phyloP scores from a whole-genome alignment of 768 basidiomycete species.

The Pleurotus cornucopiae region DNA sequence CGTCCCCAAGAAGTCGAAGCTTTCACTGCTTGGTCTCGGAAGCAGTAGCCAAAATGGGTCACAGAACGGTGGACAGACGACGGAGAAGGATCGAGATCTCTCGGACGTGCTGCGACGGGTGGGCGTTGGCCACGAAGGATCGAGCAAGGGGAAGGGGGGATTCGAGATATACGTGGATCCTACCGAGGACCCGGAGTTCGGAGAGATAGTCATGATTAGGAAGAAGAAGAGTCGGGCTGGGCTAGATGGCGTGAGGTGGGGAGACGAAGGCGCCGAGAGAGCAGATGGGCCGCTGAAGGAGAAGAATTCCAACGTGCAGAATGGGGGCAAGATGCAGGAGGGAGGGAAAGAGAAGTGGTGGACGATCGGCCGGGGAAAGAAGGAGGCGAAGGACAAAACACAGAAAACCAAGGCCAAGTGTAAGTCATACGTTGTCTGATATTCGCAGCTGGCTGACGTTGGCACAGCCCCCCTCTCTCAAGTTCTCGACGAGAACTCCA shows the following conservation, averaged over 20 bases:
- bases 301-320: slow-evolving; percentile 16
- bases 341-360: slow-evolving; percentile 71
- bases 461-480: slow-evolving; percentile 7
- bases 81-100: slow-evolving; percentile 34
- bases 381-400: slow-evolving; percentile 65
- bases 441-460: slow-evolving; percentile 11
- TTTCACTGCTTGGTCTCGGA: slow-evolving; percentile 34
- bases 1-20: slow-evolving; percentile 72
- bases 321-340: slow-evolving; percentile 28
- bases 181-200: slow-evolving; percentile 57
- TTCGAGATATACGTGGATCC: slow-evolving; percentile 76
- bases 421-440: slow-evolving; percentile 22
- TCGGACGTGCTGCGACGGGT: slow-evolving; percentile 58
- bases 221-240: slow-evolving; percentile 67
- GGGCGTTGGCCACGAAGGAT: slow-evolving; percentile 21
- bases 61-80: not conserved
- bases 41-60: slow-evolving; percentile 9
- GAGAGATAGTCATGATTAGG: slow-evolving; percentile 70
- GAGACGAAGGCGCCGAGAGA: slow-evolving; percentile 46
- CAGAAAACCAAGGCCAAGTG: slow-evolving; percentile 35
- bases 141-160: slow-evolving; percentile 34
- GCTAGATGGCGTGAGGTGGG: slow-evolving; percentile 58
- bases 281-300: slow-evolving; percentile 7
- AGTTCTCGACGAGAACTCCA: slow-evolving; percentile 5
- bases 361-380: slow-evolving; percentile 73